These are phyloP conservation scores for Diphasiastrum complanatum DNA, from an alignment of 83 land plant species.

Conservation along the genomic window DNA sequence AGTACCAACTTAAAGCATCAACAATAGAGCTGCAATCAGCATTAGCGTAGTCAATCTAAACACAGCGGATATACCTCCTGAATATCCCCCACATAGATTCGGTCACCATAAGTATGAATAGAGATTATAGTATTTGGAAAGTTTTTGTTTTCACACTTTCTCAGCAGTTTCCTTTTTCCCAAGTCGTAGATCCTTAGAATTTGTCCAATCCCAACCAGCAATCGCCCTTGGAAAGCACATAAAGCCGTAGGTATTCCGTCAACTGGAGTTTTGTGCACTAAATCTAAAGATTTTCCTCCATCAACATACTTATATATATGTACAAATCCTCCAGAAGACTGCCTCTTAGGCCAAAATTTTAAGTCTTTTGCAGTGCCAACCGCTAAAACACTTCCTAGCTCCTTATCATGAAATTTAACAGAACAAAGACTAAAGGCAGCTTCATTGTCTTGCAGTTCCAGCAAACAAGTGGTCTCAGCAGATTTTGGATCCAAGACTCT, in stretches of 20 bases:
- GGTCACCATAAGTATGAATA: conserved; percentile 89
- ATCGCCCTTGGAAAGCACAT: conserved; percentile 92
- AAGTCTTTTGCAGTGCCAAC: conserved; percentile 87
- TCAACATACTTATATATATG: conserved; percentile 84
- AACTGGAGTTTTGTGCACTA: conserved; percentile 93
- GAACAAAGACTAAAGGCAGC: conserved; percentile 92
- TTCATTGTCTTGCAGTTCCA: conserved; percentile 95
- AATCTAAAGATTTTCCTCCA: conserved; percentile 73
- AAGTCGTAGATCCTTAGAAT: conserved; percentile 89
- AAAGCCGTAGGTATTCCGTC: conserved; percentile 92
- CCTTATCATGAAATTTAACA: conserved; percentile 91
- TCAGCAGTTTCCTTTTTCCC: conserved; percentile 79
- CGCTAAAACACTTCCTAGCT: conserved; percentile 74
- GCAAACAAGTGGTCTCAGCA: conserved; percentile 64
- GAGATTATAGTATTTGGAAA: conserved; percentile 87
- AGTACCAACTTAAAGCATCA: too few species aligned
- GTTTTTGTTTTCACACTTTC: conserved; percentile 96
- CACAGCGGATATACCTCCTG: conserved; percentile 76
- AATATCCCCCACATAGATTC: conserved; percentile 96
- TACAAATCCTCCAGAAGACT: conserved; percentile 54
- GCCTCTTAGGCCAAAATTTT: conserved; percentile 82
- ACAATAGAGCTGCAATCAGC: too few species aligned
- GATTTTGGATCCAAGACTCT: conserved; percentile 85
- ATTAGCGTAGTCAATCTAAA: too few species aligned
- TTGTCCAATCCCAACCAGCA: conserved; percentile 89